A percentile compares a stretch with the other conserved stretches of the same genome.
Evolutionary conservation across 1,284 basidiomycete genomes (phyloP).

Genomic region (Prillingera fragicola): DNA sequence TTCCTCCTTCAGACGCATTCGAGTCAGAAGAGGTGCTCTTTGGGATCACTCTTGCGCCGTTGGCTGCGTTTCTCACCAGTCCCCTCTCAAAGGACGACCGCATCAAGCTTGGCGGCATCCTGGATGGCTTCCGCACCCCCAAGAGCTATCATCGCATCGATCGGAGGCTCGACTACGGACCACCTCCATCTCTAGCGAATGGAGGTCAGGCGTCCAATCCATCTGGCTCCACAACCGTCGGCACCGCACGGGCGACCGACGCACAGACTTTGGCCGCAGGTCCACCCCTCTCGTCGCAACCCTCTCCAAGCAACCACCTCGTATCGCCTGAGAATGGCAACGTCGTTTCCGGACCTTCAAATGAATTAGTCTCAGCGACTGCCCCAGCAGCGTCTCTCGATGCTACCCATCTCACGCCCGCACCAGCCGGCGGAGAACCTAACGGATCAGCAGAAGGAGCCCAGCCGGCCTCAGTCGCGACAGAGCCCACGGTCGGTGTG

Average conservation of each 20-base stretch:
- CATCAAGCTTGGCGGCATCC: slow-evolving; percentile 33
- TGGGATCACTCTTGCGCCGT: slow-evolving; percentile 31
- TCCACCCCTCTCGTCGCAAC: too few relatives aligned
- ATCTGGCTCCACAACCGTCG: not conserved
- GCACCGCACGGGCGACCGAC: not conserved
- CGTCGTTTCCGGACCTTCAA: too few relatives aligned
- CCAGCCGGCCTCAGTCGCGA: not conserved
- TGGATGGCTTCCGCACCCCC: slow-evolving; percentile 32
- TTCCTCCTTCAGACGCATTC: slow-evolving; percentile 8
- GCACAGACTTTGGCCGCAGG: too few relatives aligned
- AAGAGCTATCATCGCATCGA: slow-evolving; percentile 36
- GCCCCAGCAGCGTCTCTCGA: too few relatives aligned
- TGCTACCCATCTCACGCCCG: too few relatives aligned
- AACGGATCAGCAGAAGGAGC: not conserved
- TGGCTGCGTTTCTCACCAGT: slow-evolving; percentile 29
- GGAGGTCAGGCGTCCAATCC: slow-evolving; percentile 7
- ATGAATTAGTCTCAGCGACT: too few relatives aligned
- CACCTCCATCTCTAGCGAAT: slow-evolving; percentile 1
- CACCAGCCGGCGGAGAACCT: not conserved
- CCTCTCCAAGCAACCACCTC: too few relatives aligned
- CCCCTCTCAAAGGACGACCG: slow-evolving; percentile 24
- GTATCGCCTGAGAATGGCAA: too few relatives aligned
- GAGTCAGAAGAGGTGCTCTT: slow-evolving; percentile 26
- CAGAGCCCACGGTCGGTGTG: not conserved
- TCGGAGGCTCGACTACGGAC: not conserved